Percentiles rank a stretch among this genome's conserved stretches.
These are phyloP conservation scores for Yarrowia porcina DNA, from an alignment of 805 yeast species.

Conservation along the genomic window DNA sequence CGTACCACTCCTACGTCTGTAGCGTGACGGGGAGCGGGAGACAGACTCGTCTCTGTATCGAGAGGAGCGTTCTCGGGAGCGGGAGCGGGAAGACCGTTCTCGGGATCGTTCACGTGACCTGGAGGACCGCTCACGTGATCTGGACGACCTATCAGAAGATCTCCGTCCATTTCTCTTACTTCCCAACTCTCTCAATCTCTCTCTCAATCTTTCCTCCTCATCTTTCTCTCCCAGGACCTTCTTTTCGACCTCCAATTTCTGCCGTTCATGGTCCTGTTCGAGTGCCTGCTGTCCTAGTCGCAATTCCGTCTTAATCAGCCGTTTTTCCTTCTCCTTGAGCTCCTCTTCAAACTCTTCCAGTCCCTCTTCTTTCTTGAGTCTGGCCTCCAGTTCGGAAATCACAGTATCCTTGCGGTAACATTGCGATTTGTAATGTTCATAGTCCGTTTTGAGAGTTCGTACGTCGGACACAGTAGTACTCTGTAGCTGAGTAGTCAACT, in stretches of 20 bases:
- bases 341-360: neutral
- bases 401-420: neutral
- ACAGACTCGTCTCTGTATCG: neutral
- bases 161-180: neutral
- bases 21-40: neutral
- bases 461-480: neutral
- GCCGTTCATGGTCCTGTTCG: neutral
- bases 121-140: neutral
- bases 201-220: neutral
- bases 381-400: neutral
- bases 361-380: neutral
- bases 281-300: constrained; percentile 8
- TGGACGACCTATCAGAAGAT: neutral
- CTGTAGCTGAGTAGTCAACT: neutral
- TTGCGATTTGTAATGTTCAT: constrained; percentile 6
- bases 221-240: neutral
- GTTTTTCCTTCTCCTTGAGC: neutral
- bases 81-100: neutral
- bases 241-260: neutral
- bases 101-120: neutral
- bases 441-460: neutral
- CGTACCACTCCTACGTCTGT: constrained; percentile 3
- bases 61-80: neutral
- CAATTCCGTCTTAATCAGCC: neutral
- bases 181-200: neutral